These are phyloP conservation scores for Petrea volubilis DNA, from an alignment of 257 asterid genomes.

Conservation along the genomic window DNA sequence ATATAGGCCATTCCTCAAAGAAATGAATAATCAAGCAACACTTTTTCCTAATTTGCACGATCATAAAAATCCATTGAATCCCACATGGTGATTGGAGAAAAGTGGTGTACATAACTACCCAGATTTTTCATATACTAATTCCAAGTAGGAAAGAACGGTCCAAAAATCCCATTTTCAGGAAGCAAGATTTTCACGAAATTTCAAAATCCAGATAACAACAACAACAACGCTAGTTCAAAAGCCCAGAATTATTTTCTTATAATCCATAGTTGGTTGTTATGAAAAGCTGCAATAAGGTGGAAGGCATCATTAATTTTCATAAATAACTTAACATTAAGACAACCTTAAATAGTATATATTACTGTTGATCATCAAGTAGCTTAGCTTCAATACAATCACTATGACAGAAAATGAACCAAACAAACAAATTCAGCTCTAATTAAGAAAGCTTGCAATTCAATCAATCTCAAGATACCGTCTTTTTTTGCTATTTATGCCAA, in stretches of 20 bases:
- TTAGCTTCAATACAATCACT: background rate
- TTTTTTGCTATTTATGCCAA: too few species aligned
- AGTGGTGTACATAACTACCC: background rate
- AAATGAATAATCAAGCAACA: background rate
- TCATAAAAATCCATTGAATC: background rate
- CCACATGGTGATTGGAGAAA: background rate
- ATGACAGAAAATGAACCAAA: background rate
- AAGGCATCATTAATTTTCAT: background rate
- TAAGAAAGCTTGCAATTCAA: too few species aligned
- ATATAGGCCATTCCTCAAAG: background rate
- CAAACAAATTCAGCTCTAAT: too few species aligned
- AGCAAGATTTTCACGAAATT: background rate
- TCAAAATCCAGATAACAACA: background rate
- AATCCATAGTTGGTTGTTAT: background rate
- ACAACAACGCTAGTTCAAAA: conserved; percentile 11
- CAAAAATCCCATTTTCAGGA: background rate
- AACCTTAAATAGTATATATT: background rate
- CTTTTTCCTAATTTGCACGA: background rate
- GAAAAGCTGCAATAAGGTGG: background rate
- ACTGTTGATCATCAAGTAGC: background rate
- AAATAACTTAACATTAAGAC: background rate
- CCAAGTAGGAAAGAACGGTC: background rate
- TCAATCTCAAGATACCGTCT: too few species aligned
- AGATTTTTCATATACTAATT: background rate
- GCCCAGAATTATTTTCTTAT: background rate